These are phyloP conservation scores for Madurella fahalii DNA, from an alignment of 2,329 filamentous ascomycete species.

Conservation along the genomic window DNA sequence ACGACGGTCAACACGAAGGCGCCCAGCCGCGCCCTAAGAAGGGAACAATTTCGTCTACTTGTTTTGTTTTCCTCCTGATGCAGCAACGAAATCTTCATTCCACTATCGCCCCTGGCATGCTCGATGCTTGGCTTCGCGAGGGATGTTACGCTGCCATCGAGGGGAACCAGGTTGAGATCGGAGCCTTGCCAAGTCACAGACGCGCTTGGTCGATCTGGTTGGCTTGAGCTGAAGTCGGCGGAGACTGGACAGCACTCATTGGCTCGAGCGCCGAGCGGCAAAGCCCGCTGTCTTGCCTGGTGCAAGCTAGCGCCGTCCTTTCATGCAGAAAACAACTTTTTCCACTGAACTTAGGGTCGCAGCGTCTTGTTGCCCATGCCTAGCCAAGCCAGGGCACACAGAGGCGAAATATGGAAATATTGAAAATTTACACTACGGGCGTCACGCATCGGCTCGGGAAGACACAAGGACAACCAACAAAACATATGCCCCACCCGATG, in stretches of 20 bases:
- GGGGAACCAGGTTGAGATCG: background rate
- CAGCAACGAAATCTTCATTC: background rate
- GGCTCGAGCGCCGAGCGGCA: conserved; percentile 5
- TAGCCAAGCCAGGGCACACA: background rate
- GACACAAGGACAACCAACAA: too few species aligned
- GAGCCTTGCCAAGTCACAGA: background rate
- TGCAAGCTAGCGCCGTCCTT: too few species aligned
- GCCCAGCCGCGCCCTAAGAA: background rate
- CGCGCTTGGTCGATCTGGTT: conserved; percentile 7
- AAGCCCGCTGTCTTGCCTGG: background rate
- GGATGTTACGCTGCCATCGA: background rate
- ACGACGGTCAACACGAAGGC: background rate
- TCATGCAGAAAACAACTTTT: background rate
- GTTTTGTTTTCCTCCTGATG: background rate
- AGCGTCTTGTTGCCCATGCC: background rate
- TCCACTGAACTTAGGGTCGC: background rate
- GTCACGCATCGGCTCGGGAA: too few species aligned
- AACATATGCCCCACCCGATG: too few species aligned
- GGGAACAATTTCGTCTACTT: background rate
- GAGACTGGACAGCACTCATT: conserved; percentile 12
- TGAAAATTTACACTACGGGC: background rate
- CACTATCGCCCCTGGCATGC: background rate
- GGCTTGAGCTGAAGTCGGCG: conserved; percentile 13
- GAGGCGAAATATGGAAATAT: conserved; percentile 12
- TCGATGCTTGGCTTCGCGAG: background rate